A percentile compares a stretch with the other conserved stretches of the same genome.
phyloP scores from a whole-genome alignment of 495 filamentous ascomycete species.

The Ascobolus immersus region DNA sequence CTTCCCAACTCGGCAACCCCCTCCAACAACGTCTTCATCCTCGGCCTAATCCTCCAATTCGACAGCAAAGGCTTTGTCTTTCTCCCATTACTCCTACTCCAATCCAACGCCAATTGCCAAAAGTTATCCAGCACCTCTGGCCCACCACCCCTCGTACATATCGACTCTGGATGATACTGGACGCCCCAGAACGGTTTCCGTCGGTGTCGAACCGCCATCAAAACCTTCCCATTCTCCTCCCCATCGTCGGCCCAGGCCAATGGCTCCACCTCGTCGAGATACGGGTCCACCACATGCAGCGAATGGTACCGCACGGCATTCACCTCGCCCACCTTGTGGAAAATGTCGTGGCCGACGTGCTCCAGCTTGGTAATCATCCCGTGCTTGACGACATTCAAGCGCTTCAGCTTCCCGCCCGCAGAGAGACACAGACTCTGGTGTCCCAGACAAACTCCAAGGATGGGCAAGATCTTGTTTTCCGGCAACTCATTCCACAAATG shows the following conservation, averaged over 20 bases:
- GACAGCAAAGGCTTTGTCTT: constrained; percentile 1
- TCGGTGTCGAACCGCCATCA: constrained; percentile 52
- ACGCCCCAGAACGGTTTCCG: constrained; percentile 65
- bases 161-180: constrained; percentile 87
- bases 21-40: constrained; percentile 12
- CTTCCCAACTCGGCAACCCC: constrained; percentile 3
- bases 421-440: constrained; percentile 59
- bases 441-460: constrained; percentile 76
- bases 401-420: constrained; percentile 37
- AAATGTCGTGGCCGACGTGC: constrained; percentile 27
- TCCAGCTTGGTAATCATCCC: constrained; percentile 45
- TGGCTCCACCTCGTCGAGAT: constrained; percentile 26
- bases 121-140: constrained; percentile 45
- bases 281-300: constrained; percentile 32
- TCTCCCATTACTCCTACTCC: constrained; percentile 20
- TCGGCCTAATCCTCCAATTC: constrained; percentile 2
- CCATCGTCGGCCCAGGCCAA: constrained; percentile 40
- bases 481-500: constrained; percentile 45
- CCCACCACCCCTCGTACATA: constrained; percentile 54
- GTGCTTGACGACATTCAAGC: constrained; percentile 44
- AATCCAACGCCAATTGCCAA: constrained; percentile 35
- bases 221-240: constrained; percentile 27
- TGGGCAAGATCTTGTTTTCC: constrained; percentile 33
- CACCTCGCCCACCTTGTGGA: constrained; percentile 28
- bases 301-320: constrained; percentile 75